Conservation (phyloP, 208 protist species). For the Vickermania spadyakhi region DNA sequence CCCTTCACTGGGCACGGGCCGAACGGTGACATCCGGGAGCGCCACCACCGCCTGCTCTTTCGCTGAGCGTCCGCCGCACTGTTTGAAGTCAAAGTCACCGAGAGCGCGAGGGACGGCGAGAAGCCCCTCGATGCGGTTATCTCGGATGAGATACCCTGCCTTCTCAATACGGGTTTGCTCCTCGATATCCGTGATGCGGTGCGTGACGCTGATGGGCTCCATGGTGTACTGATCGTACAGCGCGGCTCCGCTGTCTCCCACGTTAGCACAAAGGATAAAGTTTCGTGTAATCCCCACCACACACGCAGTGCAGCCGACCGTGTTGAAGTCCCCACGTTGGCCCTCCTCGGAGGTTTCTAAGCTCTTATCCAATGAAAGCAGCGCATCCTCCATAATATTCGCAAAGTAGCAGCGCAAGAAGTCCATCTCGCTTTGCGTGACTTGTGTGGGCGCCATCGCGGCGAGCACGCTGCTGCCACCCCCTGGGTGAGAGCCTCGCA, state of each 20-base stretch:
- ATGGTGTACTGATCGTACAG: conserved; percentile 37
- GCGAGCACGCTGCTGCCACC: neutral
- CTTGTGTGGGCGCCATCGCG: conserved; percentile 1
- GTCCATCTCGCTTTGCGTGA: conserved; percentile 40
- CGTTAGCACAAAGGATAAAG: conserved; percentile 72
- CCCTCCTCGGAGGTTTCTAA: conserved; percentile 35
- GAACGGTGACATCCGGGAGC: conserved; percentile 59
- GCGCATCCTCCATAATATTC: conserved; percentile 63
- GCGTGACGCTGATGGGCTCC: conserved; percentile 41
- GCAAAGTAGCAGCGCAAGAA: conserved; percentile 58
- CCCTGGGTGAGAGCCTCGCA: no score
- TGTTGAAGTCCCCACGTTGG: conserved; percentile 51
- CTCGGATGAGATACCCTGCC: conserved; percentile 43
- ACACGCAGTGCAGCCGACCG: conserved; percentile 66
- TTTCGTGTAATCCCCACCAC: conserved; percentile 60
- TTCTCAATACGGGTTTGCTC: conserved; percentile 48
- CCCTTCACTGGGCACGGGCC: conserved; percentile 28
- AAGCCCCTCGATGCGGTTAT: conserved; percentile 65
- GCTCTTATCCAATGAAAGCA: conserved; percentile 58
- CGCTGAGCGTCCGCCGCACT: conserved; percentile 41
- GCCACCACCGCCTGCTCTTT: conserved; percentile 60
- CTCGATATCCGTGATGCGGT: conserved; percentile 32
- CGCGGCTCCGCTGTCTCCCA: conserved; percentile 72
- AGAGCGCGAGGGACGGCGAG: conserved; percentile 68
- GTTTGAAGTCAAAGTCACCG: conserved; percentile 86